Conservation (phyloP, 768 basidiomycete genomes). For the Pholiota molesta region DNA sequence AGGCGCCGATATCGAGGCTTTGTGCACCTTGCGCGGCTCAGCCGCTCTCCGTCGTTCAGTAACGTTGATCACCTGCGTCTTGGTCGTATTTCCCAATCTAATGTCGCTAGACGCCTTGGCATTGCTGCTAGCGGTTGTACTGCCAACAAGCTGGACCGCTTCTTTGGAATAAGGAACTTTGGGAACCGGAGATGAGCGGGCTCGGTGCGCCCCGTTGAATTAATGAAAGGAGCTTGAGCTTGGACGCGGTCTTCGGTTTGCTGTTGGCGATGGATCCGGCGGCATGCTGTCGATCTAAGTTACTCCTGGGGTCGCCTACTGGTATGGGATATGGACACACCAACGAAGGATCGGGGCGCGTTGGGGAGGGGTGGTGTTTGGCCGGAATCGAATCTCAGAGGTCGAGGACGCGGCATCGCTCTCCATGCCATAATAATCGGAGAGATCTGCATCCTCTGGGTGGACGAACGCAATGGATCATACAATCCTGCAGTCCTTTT, state of each 20-base stretch:
- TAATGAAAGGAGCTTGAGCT: not conserved
- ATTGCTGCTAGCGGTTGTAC: not conserved
- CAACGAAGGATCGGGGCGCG: not conserved
- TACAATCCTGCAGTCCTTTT: constrained; percentile 4
- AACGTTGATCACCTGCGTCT: not conserved
- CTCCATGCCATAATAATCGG: constrained; percentile 14
- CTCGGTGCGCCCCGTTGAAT: not conserved
- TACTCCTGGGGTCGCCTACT: not conserved
- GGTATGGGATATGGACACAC: not conserved
- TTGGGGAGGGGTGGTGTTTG: not conserved
- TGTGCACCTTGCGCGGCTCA: constrained; percentile 12
- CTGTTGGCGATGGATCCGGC: constrained; percentile 5
- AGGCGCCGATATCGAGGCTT: constrained; percentile 20
- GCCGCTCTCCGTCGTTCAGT: not conserved
- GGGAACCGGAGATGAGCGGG: constrained; percentile 8
- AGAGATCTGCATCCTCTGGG: constrained; percentile 1
- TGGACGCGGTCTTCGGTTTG: constrained; percentile 1
- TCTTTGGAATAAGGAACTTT: constrained; percentile 25
- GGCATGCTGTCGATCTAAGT: not conserved
- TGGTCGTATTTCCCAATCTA: not conserved
- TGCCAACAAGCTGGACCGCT: constrained; percentile 12
- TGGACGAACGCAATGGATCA: not conserved
- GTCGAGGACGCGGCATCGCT: constrained; percentile 18
- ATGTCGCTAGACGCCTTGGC: not conserved
- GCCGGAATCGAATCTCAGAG: constrained; percentile 6